Base-by-base conservation (phyloP, 2,329 filamentous ascomycete genomes). In the Basipetospora chlamydospora region DNA sequence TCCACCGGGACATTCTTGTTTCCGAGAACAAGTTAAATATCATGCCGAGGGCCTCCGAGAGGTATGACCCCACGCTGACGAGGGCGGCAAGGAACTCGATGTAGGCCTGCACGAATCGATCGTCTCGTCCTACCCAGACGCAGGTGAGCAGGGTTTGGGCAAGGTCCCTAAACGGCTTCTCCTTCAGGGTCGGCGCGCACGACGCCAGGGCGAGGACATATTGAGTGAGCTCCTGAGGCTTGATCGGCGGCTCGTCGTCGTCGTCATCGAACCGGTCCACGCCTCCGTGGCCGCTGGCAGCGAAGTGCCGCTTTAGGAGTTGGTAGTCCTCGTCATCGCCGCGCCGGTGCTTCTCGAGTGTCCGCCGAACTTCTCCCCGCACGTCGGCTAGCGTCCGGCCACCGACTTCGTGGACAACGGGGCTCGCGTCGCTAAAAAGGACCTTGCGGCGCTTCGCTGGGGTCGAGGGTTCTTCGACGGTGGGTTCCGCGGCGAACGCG, bases 51-150 rank as follows among this genome's bases (percentile, higher is more conserved):
- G 93, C 77, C 15, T 73, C 66, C 16, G 67, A 69, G 23, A 92
- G 70, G 56, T 84, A 92, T 11, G 73, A 77, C 30, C 82, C 79
- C 1, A 86, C 80, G 41, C 83, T 92, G 36, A 86, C 75, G 31
- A 98, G 61, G 26, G 77, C 74, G 13, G 73, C 71, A 17, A 84
- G 58, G 46, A 84, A 80, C 47, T 76, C 67, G 38, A 70, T 66
- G 50, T 82, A 86, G 35, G 73, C 70, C 46, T 72, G 71, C 39
- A 75, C 65, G 49, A 84, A 84, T 25, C 65, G 61, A 20, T 73
- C 68, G 42, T 79, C 73, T 39, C 74, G 67, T 8, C 72, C 75
- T 25, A 78, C 59, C 77, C 77, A 81, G 23, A 70, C 67, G 49
- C 69, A 75, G 37, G 63, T 58, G n/a, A 80, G 56, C 7, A 80